A percentile compares a stretch with the other conserved stretches of the same genome.
Conservation (phyloP, 257 asterid species). For the Anisodus acutangulus region DNA sequence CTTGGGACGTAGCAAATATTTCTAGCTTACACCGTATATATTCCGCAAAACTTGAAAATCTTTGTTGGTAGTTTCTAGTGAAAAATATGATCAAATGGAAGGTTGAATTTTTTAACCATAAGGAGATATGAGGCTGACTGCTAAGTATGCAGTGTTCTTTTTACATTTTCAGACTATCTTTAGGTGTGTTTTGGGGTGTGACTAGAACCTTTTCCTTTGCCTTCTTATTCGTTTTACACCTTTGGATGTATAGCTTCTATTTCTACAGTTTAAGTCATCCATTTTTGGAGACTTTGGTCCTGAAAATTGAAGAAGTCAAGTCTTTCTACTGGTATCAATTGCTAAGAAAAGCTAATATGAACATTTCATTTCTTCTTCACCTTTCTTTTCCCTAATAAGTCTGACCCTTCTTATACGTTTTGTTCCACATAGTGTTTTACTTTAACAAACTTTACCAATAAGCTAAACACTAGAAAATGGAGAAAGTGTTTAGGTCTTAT, state of each 20-base stretch:
- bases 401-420: background rate
- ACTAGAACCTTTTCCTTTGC: background rate
- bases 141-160: background rate
- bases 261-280: background rate
- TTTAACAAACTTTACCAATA: background rate
- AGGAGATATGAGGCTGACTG: background rate
- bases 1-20: background rate
- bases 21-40: background rate
- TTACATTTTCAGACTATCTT: background rate
- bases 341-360: conserved; percentile 3
- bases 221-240: background rate
- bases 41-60: background rate
- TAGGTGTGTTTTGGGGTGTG: background rate
- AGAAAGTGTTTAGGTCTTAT: background rate
- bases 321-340: background rate
- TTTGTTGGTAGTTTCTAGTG: background rate
- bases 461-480: background rate
- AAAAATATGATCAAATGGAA: background rate
- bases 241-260: background rate
- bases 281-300: background rate
- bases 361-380: background rate
- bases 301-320: conserved; percentile 15
- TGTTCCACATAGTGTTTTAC: background rate
- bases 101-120: background rate
- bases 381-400: background rate